Base-by-base conservation (phyloP, 768 basidiomycete species). In the Collybia mongolica region DNA sequence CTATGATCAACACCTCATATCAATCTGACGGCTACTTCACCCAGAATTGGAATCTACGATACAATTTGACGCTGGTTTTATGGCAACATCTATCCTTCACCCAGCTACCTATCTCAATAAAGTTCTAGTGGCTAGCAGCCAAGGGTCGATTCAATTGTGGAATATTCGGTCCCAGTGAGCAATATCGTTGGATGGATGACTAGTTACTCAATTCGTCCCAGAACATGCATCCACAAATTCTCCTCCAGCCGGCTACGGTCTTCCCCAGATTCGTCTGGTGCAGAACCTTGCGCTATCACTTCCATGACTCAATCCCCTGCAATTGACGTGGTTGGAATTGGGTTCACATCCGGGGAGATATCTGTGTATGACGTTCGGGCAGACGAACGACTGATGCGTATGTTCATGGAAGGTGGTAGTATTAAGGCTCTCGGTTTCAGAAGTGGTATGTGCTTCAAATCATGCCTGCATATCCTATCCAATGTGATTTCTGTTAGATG, bases 31-130 rank as follows among this genome's bases (percentile, higher is more conserved):
- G 18, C 56, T 48, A 39, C 59, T 17, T 51, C 37, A 46, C 43
- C n/a, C 50, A 88, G 89, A 77, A 44, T 65, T 90, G 23, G 76
- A 85, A 44, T 74, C 79, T 3, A 81, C 81, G 2, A 81, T 98
- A 42, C 76, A 83, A 38, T 96, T 99, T 60, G 89, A 93, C 43
- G 61, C 80, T 6, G 83, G 80, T 17, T 98, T 98, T 66, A 87
- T 85, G 1, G 95, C 95, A n/a, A 88, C 83, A 4, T 77, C 76
- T 22, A 72, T 97, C 38, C 75, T 97, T 5, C 97, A 99, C 64
- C 97, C 97, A 2, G 87, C 93, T 1, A 98, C 97, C 11, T 98
- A 98, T 68, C 67, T 99, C 44, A 98, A 99, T 74, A 99, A 99
- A 71, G 76, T 98, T 0, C 74, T 98, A 1, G 81, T 98, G 9